These are phyloP conservation scores for Climacium dendroides DNA, from an alignment of 225 moss, liverwort and hornwort genomes.

Conservation along the genomic window DNA sequence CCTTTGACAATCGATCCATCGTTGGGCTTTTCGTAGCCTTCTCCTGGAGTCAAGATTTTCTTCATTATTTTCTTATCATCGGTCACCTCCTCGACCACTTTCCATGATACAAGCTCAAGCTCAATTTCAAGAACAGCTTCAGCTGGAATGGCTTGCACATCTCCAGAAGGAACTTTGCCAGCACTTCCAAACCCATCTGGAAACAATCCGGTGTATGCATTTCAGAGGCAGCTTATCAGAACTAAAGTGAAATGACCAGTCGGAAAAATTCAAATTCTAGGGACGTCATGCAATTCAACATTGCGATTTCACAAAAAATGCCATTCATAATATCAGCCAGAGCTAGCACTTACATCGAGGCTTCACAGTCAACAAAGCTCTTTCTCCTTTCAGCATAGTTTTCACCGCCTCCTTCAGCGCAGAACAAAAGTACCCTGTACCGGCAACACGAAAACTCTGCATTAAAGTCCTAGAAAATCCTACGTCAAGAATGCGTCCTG, in stretches of 20 bases:
- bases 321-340: neutral
- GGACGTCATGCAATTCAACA: neutral
- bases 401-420: slow-evolving; percentile 65
- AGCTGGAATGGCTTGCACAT: slow-evolving; percentile 47
- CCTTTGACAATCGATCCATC: slow-evolving; percentile 72
- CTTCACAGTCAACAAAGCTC: slow-evolving; percentile 60
- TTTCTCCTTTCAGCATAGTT: slow-evolving; percentile 76
- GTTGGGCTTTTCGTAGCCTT: slow-evolving; percentile 82
- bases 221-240: neutral
- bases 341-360: slow-evolving; percentile 59
- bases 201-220: neutral
- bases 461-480: neutral
- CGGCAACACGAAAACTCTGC: neutral
- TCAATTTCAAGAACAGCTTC: slow-evolving; percentile 66
- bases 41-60: slow-evolving; percentile 58
- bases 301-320: neutral
- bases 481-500: neutral
- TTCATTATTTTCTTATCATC: slow-evolving; percentile 76
- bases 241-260: neutral
- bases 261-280: neutral
- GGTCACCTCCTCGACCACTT: slow-evolving; percentile 69
- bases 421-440: slow-evolving; percentile 57
- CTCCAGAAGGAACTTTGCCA: slow-evolving; percentile 43
- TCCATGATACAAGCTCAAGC: slow-evolving; percentile 83
- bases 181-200: slow-evolving; percentile 80